Conservation (phyloP, 352 stramenopile genomes). For the Phytophthora megakarya region DNA sequence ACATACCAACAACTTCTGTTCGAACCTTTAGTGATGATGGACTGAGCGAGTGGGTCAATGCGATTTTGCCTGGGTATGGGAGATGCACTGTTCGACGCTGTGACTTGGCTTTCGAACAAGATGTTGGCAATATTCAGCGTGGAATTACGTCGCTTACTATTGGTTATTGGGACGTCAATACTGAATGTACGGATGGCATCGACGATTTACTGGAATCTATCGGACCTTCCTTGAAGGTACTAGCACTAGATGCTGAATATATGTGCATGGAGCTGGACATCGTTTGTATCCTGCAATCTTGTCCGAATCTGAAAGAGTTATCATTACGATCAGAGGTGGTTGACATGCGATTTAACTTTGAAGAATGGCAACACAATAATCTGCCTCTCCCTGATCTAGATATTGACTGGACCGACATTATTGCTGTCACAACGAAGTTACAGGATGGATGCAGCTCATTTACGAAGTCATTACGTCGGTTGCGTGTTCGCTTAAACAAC, state of each 20-base stretch:
- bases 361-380: not conserved
- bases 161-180: not conserved
- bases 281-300: slow-evolving; percentile 6
- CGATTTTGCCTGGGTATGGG: slow-evolving; percentile 11
- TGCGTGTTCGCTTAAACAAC: not conserved
- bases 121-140: not conserved
- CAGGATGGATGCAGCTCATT: not conserved
- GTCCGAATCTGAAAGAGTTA: slow-evolving; percentile 17
- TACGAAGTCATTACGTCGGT: not conserved
- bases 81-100: slow-evolving; percentile 5
- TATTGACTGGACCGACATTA: slow-evolving; percentile 1
- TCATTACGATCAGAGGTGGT: not conserved
- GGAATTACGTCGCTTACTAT: slow-evolving; percentile 13
- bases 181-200: not conserved
- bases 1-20: not conserved
- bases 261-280: not conserved
- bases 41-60: slow-evolving; percentile 11
- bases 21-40: slow-evolving; percentile 15
- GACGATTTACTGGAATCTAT: not conserved
- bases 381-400: not conserved
- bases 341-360: slow-evolving; percentile 5
- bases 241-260: slow-evolving; percentile 7
- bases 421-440: not conserved
- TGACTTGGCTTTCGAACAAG: slow-evolving; percentile 5
- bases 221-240: not conserved